Percentiles rank a stretch among this genome's conserved stretches.
Evolutionary conservation across 140 eudicot genomes (phyloP).

Genomic region (Bidens hawaiensis): DNA sequence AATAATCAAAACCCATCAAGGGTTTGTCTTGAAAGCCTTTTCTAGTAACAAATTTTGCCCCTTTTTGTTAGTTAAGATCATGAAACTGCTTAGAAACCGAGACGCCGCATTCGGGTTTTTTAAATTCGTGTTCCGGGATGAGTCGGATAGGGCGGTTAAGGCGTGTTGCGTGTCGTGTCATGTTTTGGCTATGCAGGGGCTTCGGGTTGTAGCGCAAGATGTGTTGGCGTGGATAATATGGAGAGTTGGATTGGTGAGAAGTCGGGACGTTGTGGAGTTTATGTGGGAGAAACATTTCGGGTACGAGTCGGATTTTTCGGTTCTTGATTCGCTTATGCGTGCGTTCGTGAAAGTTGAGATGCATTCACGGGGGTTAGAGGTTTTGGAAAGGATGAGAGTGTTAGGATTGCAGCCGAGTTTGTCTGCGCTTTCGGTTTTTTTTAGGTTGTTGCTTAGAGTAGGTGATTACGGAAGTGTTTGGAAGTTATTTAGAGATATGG

Average conservation of each 20-base stretch:
- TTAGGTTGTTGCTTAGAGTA: slow-evolving; percentile 56
- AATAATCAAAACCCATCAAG: slow-evolving; percentile 43
- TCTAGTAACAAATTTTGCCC: slow-evolving; percentile 58
- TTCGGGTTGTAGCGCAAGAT: slow-evolving; percentile 64
- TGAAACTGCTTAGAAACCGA: slow-evolving; percentile 44
- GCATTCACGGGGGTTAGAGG: slow-evolving; percentile 45
- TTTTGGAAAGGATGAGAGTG: slow-evolving; percentile 54
- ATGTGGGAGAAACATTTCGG: slow-evolving; percentile 58
- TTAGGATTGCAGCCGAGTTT: slow-evolving; percentile 54
- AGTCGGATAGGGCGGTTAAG: slow-evolving; percentile 34
- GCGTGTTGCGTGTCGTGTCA: slow-evolving; percentile 56
- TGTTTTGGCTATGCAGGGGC: slow-evolving; percentile 42
- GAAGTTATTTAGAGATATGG: slow-evolving; percentile 82
- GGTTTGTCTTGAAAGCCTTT: slow-evolving; percentile 22
- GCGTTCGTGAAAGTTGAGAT: slow-evolving; percentile 53
- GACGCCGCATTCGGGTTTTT: slow-evolving; percentile 57
- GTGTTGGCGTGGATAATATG: slow-evolving; percentile 55
- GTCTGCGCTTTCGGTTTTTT: slow-evolving; percentile 51
- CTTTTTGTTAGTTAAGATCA: slow-evolving; percentile 45
- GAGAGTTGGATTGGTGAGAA: slow-evolving; percentile 49
- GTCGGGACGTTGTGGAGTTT: slow-evolving; percentile 44
- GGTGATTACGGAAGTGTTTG: slow-evolving; percentile 88
- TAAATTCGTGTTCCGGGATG: slow-evolving; percentile 44
- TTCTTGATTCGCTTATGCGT: slow-evolving; percentile 84
- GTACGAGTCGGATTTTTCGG: slow-evolving; percentile 61